Base-by-base conservation (phyloP, 371 early-diverging fungal species). In the Syncephalis fuscata region DNA sequence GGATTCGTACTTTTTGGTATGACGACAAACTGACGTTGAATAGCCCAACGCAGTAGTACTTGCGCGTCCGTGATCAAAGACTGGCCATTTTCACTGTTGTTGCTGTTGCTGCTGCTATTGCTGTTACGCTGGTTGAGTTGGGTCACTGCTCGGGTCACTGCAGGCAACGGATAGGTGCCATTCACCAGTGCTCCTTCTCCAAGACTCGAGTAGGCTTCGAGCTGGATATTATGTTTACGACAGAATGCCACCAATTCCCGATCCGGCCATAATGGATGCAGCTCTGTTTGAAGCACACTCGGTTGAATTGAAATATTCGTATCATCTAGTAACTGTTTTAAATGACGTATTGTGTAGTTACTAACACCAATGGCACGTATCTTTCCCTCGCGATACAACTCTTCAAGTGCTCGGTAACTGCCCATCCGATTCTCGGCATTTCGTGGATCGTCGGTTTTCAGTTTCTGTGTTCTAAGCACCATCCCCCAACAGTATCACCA, bases 131-230 rank as follows among this genome's bases (percentile, higher is more conserved):
- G 52, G 48, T 68, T 62, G 21, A 57, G 55, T 19, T 56, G 49
- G 3, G 70, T 67, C 25, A 70, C 62, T 27, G 39, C 24, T 43
- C 47, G 24, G 11, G 50, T 20, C 11, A 36, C 44, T 32, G 32
- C 7, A 7, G 25, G 16, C 25, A 16, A 47, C 24, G 26, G 36
- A 11, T 5, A 37, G 11, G 27, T 50, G 23, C 55, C 48, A 54
- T 54, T 46, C 11, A 58, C 26, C 17, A 58, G 38, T 32, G 39
- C 40, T 0, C 88, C 85, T 62, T 90, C 88, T 0, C 97, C 98
- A 2, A 96, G 67, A 51, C 84, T 80, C 2, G 90, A 88, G 58
- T 96, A 98, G 0, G 90, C 93, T 50, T 88, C 80, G 3, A 89
- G 67, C 16, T 57, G 59, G 40, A 89, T 81, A 3, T 58, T 52